These are phyloP conservation scores for Penicillium canescens DNA, from an alignment of 495 filamentous ascomycete genomes.

Conservation along the genomic window DNA sequence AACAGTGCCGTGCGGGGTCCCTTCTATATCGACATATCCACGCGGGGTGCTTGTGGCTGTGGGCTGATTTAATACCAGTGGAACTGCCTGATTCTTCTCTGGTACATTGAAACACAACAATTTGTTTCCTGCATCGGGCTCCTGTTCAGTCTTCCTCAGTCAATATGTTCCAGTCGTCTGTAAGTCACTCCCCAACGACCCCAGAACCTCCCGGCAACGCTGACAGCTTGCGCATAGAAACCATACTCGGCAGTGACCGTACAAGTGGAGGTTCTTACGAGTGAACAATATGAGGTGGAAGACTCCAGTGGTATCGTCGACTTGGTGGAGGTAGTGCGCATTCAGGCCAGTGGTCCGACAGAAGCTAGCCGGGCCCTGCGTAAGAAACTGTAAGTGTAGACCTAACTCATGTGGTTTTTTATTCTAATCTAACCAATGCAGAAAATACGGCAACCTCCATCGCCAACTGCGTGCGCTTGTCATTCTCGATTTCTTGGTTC, in stretches of 20 bases:
- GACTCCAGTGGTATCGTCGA: constrained; percentile 91
- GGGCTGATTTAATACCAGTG: not conserved
- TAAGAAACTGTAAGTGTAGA: constrained; percentile 79
- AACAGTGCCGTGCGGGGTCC: constrained; percentile 22
- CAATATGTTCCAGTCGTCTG: constrained; percentile 44
- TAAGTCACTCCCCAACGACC: constrained; percentile 21
- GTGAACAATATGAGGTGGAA: constrained; percentile 85
- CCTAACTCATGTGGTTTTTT: not conserved
- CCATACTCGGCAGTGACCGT: constrained; percentile 94
- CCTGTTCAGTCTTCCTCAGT: not conserved
- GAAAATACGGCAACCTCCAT: constrained; percentile 92
- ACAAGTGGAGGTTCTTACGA: constrained; percentile 87
- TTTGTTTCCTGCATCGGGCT: too few relatives aligned
- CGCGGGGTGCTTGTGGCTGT: constrained; percentile 5
- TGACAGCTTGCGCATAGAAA: constrained; percentile 54
- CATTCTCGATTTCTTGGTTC: constrained; percentile 90
- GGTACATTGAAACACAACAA: not conserved
- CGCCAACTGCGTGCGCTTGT: constrained; percentile 87
- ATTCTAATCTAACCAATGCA: constrained; percentile 29
- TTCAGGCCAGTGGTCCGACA: constrained; percentile 83
- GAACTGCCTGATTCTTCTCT: not conserved
- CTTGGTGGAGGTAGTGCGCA: constrained; percentile 87
- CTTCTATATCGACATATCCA: constrained; percentile 6
- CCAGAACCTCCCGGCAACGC: not conserved
- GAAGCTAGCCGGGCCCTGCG: constrained; percentile 91